A percentile compares a stretch with the other conserved stretches of the same genome.
phyloP scores from a whole-genome alignment of 805 yeast species.

The Hanseniaspora osmophila region DNA sequence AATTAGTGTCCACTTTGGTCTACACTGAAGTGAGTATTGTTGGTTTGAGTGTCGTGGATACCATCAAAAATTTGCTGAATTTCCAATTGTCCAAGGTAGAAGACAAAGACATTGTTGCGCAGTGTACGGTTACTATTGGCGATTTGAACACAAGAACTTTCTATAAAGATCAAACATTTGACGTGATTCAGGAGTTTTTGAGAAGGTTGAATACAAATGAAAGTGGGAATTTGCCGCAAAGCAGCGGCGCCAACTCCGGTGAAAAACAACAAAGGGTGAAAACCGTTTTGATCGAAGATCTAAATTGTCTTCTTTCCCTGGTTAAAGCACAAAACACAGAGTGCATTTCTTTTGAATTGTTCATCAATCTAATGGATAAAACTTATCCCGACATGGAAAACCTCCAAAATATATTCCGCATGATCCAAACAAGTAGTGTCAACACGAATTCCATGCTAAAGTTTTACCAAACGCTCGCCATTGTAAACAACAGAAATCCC shows the following conservation, averaged over 20 bases:
- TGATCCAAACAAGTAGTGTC: background rate
- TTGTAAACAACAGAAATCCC: too few relatives aligned
- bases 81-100: slow-evolving; percentile 27
- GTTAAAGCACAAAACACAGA: slow-evolving; percentile 8
- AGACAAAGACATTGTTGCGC: slow-evolving; percentile 21
- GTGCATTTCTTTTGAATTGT: slow-evolving; percentile 16
- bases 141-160: slow-evolving; percentile 66
- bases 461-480: background rate
- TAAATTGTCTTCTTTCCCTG: slow-evolving; percentile 11
- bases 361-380: slow-evolving; percentile 8
- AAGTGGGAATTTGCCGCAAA: background rate
- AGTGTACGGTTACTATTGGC: slow-evolving; percentile 46
- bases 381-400: background rate
- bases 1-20: slow-evolving; percentile 43
- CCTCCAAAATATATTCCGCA: background rate
- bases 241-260: too few relatives aligned
- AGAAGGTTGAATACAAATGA: slow-evolving; percentile 19
- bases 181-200: slow-evolving; percentile 59
- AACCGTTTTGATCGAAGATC: slow-evolving; percentile 11
- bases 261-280: background rate
- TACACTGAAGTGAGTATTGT: slow-evolving; percentile 70
- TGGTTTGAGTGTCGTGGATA: slow-evolving; percentile 75
- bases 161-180: slow-evolving; percentile 76
- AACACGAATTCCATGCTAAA: background rate
- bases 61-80: slow-evolving; percentile 42